phyloP scores from a whole-genome alignment of 352 stramenopile genomes.

The Phytophthora tubulina region DNA sequence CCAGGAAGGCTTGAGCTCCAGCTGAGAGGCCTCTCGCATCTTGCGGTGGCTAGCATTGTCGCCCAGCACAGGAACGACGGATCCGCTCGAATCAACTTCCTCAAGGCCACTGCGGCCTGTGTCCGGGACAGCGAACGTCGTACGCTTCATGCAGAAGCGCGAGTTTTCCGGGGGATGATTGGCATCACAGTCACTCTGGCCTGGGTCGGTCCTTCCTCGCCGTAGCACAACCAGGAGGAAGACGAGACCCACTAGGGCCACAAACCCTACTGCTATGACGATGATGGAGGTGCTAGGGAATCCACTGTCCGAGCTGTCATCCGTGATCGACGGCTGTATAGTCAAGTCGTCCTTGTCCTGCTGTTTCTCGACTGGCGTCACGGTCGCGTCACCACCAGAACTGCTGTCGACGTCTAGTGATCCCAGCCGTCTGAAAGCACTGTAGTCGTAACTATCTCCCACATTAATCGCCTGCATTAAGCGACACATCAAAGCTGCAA shows the following conservation, averaged over 20 bases:
- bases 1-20: constrained; percentile 31
- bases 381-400: not conserved
- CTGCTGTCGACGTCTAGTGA: not conserved
- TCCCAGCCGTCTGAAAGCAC: constrained; percentile 1
- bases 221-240: constrained; percentile 32
- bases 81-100: constrained; percentile 33
- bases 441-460: not conserved
- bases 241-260: constrained; percentile 21
- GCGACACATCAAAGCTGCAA: constrained; percentile 13
- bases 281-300: constrained; percentile 30
- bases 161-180: constrained; percentile 23
- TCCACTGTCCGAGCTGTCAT: constrained; percentile 16
- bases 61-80: constrained; percentile 36
- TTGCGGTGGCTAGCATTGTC: constrained; percentile 23
- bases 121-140: constrained; percentile 35
- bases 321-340: not conserved
- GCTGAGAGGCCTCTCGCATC: constrained; percentile 13
- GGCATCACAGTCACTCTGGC: constrained; percentile 13
- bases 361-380: constrained; percentile 20
- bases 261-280: constrained; percentile 27
- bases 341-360: constrained; percentile 24
- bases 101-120: constrained; percentile 11
- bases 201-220: constrained; percentile 6
- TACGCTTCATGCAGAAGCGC: constrained; percentile 35
- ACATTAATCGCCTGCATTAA: constrained; percentile 12